phyloP scores from a whole-genome alignment of 148 eudicot species.

The Fagopyrum esculentum region DNA sequence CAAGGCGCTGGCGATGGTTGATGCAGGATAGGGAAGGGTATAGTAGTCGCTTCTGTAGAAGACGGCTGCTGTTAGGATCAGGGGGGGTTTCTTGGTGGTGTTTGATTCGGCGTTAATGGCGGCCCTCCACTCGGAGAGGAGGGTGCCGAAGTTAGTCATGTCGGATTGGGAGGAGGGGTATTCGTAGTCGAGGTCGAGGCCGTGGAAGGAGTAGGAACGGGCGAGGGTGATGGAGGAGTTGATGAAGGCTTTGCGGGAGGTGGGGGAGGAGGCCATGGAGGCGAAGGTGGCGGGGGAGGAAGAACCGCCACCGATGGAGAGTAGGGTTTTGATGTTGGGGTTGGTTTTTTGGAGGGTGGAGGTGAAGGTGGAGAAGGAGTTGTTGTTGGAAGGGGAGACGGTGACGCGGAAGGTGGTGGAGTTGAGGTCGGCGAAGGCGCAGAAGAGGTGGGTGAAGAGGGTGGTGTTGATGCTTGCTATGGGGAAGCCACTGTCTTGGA shows the following conservation, averaged over 20 bases:
- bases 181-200: conserved; percentile 69
- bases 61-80: conserved; percentile 46
- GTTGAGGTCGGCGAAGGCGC: conserved; percentile 52
- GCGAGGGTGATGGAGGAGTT: conserved; percentile 44
- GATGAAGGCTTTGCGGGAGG: conserved; percentile 39
- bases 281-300: conserved; percentile 6
- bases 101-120: conserved; percentile 28
- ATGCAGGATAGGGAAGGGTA: conserved; percentile 21
- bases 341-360: conserved; percentile 29
- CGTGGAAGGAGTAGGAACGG: conserved; percentile 27
- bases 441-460: conserved; percentile 66
- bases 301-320: conserved; percentile 50
- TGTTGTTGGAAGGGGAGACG: conserved; percentile 6
- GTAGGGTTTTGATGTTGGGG: conserved; percentile 34
- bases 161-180: conserved; percentile 20
- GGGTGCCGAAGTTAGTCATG: conserved; percentile 35
- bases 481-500: conserved; percentile 27
- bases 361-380: conserved; percentile 32
- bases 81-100: conserved; percentile 11
- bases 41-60: conserved; percentile 13
- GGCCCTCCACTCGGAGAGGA: conserved; percentile 44
- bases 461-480: conserved; percentile 44
- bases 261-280: conserved; percentile 35
- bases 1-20: conserved; percentile 14
- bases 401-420: conserved; percentile 24